phyloP scores from a whole-genome alignment of 106 monocot genomes.

The Gastrodia elata region DNA sequence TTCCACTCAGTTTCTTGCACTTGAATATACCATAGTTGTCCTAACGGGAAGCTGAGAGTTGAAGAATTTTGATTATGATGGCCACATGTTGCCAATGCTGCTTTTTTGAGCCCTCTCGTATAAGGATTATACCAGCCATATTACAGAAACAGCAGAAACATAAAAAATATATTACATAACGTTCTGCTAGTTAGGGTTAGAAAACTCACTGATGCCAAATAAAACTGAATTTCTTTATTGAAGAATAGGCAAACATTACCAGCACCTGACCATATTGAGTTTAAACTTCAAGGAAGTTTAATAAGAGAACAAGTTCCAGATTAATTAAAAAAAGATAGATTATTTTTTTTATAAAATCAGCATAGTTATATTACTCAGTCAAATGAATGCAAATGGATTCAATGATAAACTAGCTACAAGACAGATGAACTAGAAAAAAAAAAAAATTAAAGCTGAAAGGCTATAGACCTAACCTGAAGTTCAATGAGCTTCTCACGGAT shows the following conservation, averaged over 20 bases:
- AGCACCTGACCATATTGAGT: constrained; percentile 53
- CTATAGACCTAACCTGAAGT: constrained; percentile 39
- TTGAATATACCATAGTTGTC: constrained; percentile 17
- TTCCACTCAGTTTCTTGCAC: constrained; percentile 12
- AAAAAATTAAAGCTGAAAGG: background rate
- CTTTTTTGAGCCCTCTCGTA: constrained; percentile 11
- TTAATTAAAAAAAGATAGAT: constrained; percentile 4
- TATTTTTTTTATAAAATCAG: constrained; percentile 1
- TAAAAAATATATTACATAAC: constrained; percentile 21
- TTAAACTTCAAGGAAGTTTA: constrained; percentile 31
- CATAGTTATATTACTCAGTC: background rate
- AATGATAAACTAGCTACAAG: background rate
- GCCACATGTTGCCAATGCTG: constrained; percentile 22
- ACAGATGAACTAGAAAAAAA: background rate
- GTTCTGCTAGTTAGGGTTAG: constrained; percentile 23
- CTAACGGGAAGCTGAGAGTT: constrained; percentile 7
- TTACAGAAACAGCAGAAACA: constrained; percentile 12
- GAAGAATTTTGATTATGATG: constrained; percentile 13
- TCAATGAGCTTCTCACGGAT: constrained; percentile 80
- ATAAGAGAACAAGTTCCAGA: constrained; percentile 7
- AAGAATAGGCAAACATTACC: constrained; percentile 39
- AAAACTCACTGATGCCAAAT: constrained; percentile 57
- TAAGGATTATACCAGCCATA: constrained; percentile 25
- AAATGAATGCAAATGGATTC: background rate
- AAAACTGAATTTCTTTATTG: constrained; percentile 43